Base-by-base conservation (phyloP, 495 filamentous ascomycete species). In the Xylaria castorea region DNA sequence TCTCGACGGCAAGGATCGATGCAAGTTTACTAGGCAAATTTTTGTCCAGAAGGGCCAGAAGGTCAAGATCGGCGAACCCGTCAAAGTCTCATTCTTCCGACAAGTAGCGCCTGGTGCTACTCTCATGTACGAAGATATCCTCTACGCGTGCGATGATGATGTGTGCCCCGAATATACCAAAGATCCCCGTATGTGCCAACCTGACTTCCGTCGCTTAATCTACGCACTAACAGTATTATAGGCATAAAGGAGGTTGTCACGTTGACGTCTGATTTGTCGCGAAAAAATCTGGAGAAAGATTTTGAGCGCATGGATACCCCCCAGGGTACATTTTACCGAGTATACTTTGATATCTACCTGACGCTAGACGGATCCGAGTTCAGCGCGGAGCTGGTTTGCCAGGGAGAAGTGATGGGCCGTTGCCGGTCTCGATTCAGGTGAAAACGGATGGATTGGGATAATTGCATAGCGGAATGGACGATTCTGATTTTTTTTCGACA, bases 291-390 rank as follows among this genome's bases (percentile, higher is more conserved):
- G 1, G 96, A 99, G 81, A 98, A 97, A 81, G 96, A 99, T 80
- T 99, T 99, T 72, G 96, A 99, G 83, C 90, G 97, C 76, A 99
- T 99, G 96, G 96, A 99, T 81, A 99, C 96, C 5, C 96, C 96
- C 2, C 96, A 99, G 80, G 96, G 96, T 69, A 97, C 95, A 16
- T 99, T 99, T 84, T 99, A 99, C 87, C 92, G 96, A 72, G 91
- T 93, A 42, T 91, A 90, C 78, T 90, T 89, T 75, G 89, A 91
- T 75, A 90, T 91, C 71, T 97, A 97, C 81, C 93, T 99, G 65
- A 98, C 96, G 11, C 91, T 99, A 22, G 96, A 99, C 78, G 96
- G 96, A 51, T 95, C 92, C 72, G 96, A 99, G 80, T 99, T 99
- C 85, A 98, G 95, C 73, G 96, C 96, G 61, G 97, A 98, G 87